Base-by-base conservation (phyloP, 2,329 filamentous ascomycete species). In the Cyphellophora attinorum region DNA sequence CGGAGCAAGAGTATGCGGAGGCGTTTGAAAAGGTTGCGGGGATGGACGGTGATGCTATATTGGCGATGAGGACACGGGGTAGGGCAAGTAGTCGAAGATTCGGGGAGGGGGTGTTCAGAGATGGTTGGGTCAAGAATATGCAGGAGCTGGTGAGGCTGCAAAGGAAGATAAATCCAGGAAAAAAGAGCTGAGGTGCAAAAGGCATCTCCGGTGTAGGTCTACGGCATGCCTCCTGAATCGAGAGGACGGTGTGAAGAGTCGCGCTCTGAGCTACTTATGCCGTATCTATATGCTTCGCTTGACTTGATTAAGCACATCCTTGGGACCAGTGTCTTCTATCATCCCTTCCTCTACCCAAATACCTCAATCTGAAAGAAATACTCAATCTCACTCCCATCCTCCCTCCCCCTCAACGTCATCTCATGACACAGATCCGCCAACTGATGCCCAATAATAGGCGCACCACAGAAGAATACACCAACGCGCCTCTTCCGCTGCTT, bases 31-130 rank as follows among this genome's bases (percentile, higher is more conserved):
- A 81, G 52, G 89, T 86, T 0, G 71, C 72, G 0, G 63, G 91
- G 3, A 65, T 76, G 8, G 58, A 61, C 0, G 50, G 60, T 17
- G 49, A 57, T 11, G 75, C 94, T 41, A 81, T 79, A 13, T 59
- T 88, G 11, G 76, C 74, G 0, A 84, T 94, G 67, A 72, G 91
- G 14, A 58, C 70, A 19, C 68, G 89, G 38, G 89, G 91, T 0
- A 71, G 86, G 23, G 65, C 72, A 48, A 93, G 85, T 5, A 83
- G 88, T 1, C 73, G 75, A 59, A 68, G 91, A 30, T 98, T 98
- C 54, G 88, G 84, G 0, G 89, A 95, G 52, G 78, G 81, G 49
- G 82, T 81, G 39, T 98, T 98, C 62, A 78, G 73, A 2, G 70
- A 70, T 48, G 79, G 77, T 46, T 98, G 91, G 89, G 60, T 84